phyloP scores from a whole-genome alignment of 2,329 filamentous ascomycete species.

The Trichoderma koningii region DNA sequence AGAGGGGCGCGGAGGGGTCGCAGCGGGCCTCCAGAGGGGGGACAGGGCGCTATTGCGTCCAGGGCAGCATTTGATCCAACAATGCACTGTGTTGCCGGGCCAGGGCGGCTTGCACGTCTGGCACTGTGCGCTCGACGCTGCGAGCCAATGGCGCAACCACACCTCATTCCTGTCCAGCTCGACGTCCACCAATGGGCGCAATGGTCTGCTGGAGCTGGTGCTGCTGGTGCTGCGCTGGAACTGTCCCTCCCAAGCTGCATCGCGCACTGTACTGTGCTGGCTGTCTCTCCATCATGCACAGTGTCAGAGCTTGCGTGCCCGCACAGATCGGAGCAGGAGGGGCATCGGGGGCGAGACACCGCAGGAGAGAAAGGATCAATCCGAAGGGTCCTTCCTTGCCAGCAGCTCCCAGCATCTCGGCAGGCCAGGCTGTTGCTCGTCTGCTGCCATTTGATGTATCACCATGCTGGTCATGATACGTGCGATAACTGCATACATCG shows the following conservation, averaged over 20 bases:
- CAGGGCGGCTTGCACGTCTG: not conserved
- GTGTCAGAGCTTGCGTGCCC: not conserved
- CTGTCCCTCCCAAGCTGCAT: not conserved
- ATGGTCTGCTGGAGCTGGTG: too few species aligned
- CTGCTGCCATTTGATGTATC: not conserved
- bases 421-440: not conserved
- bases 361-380: constrained; percentile 10
- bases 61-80: not conserved
- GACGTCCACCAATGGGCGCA: not conserved
- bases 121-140: too few species aligned
- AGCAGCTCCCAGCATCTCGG: not conserved
- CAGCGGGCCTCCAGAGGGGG: not conserved
- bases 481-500: too few species aligned
- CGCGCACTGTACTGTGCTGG: not conserved
- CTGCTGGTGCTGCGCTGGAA: too few species aligned
- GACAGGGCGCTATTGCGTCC: constrained; percentile 21
- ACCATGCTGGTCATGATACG: constrained; percentile 11
- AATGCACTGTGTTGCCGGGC: constrained; percentile 22
- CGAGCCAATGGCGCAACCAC: constrained; percentile 18
- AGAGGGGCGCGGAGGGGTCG: constrained; percentile 14
- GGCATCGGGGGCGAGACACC: constrained; percentile 14
- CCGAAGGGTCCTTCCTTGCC: constrained; percentile 13
- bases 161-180: not conserved
- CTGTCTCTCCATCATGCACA: not conserved
- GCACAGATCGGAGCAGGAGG: constrained; percentile 1